Conservation (phyloP, 352 stramenopile genomes). For the Phytopythium boreale region DNA sequence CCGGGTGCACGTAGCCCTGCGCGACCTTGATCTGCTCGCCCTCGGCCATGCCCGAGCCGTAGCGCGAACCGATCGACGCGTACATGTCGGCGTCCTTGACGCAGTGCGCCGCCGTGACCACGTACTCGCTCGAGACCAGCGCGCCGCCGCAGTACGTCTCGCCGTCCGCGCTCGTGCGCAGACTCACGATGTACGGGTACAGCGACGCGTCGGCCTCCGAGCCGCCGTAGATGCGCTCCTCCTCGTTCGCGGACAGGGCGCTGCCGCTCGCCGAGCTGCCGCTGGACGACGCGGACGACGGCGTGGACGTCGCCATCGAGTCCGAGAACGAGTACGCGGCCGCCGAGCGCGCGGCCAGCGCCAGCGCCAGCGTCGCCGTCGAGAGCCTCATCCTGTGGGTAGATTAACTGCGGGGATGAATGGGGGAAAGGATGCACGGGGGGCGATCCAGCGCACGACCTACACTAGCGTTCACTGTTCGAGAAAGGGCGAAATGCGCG, state of each 20-base stretch:
- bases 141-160: slow-evolving; percentile 64
- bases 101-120: slow-evolving; percentile 75
- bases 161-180: slow-evolving; percentile 36
- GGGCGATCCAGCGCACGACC: background rate
- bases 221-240: slow-evolving; percentile 59
- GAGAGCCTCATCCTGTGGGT: slow-evolving; percentile 15
- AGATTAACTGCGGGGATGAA: background rate
- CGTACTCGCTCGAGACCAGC: slow-evolving; percentile 58
- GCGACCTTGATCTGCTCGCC: slow-evolving; percentile 51
- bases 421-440: background rate
- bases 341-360: slow-evolving; percentile 14
- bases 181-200: slow-evolving; percentile 55
- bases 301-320: slow-evolving; percentile 14
- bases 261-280: slow-evolving; percentile 10
- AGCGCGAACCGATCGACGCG: slow-evolving; percentile 52
- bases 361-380: slow-evolving; percentile 14
- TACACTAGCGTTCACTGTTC: background rate
- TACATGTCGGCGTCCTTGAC: slow-evolving; percentile 38
- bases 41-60: slow-evolving; percentile 29
- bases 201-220: slow-evolving; percentile 45
- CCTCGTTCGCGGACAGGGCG: slow-evolving; percentile 30
- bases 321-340: slow-evolving; percentile 30
- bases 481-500: background rate
- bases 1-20: slow-evolving; percentile 38
- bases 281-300: slow-evolving; percentile 1